A percentile compares a stretch with the other conserved stretches of the same genome.
These are phyloP conservation scores for Colletotrichum agaves DNA, from an alignment of 2,329 filamentous ascomycete species.

Conservation along the genomic window DNA sequence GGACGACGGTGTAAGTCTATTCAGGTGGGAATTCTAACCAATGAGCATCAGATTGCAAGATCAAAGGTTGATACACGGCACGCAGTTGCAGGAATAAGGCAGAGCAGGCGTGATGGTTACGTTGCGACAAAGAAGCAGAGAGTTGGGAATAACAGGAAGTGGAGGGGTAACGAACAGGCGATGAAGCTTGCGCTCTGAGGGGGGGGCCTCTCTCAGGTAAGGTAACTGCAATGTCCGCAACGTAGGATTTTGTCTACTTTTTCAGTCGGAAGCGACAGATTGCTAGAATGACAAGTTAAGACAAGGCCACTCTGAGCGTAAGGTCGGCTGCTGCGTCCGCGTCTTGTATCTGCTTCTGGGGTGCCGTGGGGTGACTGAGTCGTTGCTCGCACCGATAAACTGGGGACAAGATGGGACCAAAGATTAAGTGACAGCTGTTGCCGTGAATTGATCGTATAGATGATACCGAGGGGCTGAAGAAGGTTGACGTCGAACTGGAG, in stretches of 20 bases:
- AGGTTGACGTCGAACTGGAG: neutral
- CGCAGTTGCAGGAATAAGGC: neutral
- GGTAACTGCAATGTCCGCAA: neutral
- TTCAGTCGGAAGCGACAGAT: constrained; percentile 25
- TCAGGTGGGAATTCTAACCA: constrained; percentile 27
- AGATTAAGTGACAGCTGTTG: constrained; percentile 32
- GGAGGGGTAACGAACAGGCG: constrained; percentile 29
- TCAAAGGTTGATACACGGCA: constrained; percentile 25
- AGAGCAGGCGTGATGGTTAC: neutral
- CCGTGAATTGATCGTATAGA: constrained; percentile 34
- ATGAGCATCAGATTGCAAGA: constrained; percentile 21
- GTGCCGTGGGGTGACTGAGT: constrained; percentile 30
- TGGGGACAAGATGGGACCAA: constrained; percentile 32
- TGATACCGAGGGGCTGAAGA: constrained; percentile 7
- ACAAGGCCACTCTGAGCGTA: neutral
- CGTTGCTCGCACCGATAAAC: constrained; percentile 32
- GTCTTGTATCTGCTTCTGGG: constrained; percentile 18
- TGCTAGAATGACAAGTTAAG: constrained; percentile 7
- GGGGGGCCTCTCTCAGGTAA: constrained; percentile 10
- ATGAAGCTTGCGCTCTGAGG: constrained; percentile 21
- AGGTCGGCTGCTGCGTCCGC: constrained; percentile 23
- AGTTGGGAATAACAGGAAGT: constrained; percentile 6
- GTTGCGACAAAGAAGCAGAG: constrained; percentile 21
- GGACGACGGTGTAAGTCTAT: constrained; percentile 33
- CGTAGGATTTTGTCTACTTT: constrained; percentile 11